phyloP scores from a whole-genome alignment of 352 stramenopile genomes.

The Globisporangium polare region DNA sequence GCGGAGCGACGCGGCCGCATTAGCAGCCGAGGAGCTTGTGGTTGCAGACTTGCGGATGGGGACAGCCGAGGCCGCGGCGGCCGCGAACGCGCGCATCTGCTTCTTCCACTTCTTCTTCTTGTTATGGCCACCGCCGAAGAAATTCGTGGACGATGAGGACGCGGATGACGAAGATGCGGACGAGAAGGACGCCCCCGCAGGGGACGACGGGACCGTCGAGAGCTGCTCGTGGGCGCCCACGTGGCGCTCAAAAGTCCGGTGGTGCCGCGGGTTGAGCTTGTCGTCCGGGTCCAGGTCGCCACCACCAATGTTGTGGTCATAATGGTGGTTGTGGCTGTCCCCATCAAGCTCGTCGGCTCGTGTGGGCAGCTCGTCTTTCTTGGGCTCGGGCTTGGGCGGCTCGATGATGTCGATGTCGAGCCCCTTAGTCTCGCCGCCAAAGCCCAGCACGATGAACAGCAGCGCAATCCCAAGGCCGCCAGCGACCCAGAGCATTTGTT shows the following conservation, averaged over 20 bases:
- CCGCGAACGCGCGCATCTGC: conserved; percentile 16
- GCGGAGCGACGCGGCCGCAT: neutral
- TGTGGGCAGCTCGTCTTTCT: neutral
- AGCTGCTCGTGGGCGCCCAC: conserved; percentile 15
- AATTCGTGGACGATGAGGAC: conserved; percentile 7
- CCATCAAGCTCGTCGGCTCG: neutral
- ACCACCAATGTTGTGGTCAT: conserved; percentile 18
- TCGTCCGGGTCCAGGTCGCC: conserved; percentile 11
- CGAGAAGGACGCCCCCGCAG: conserved; percentile 13
- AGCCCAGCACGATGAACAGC: conserved; percentile 1
- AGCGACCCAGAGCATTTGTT: conserved; percentile 11
- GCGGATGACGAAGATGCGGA: conserved; percentile 16
- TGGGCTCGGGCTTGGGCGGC: conserved; percentile 6
- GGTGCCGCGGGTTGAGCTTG: conserved; percentile 9
- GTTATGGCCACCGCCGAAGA: conserved; percentile 2
- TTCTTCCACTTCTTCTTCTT: conserved; percentile 15
- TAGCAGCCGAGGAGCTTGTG: neutral
- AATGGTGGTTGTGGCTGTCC: conserved; percentile 13
- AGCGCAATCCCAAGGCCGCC: neutral
- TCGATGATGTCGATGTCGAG: conserved; percentile 19
- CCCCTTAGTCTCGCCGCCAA: conserved; percentile 12
- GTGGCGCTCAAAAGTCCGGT: conserved; percentile 1
- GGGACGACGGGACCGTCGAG: conserved; percentile 24
- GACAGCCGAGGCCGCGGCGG: neutral
- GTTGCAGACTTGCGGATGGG: conserved; percentile 9